Percentiles rank a stretch among this genome's conserved stretches.
phyloP scores from a whole-genome alignment of 2,329 filamentous ascomycete genomes.

The Sporothrix dimorphospora region DNA sequence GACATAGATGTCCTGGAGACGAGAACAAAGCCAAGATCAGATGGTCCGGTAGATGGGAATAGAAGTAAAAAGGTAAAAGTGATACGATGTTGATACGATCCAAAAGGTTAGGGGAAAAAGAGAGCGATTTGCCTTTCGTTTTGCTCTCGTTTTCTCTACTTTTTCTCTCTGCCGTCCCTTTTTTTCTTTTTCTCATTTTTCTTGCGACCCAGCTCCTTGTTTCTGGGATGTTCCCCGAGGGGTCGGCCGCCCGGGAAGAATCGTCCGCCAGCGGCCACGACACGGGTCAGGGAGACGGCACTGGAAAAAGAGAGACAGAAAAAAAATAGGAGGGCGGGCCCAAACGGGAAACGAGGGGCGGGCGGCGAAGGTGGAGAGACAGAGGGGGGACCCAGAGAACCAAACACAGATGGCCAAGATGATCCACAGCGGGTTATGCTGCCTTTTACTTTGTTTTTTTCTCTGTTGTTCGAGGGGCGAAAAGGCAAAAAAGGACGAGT shows the following conservation, averaged over 20 bases:
- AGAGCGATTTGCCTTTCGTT: background rate
- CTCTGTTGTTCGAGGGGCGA: background rate
- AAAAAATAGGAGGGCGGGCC: background rate
- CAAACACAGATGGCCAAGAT: background rate
- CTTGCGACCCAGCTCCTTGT: conserved; percentile 5
- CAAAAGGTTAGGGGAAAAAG: background rate
- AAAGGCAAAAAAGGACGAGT: background rate
- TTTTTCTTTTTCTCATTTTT: background rate
- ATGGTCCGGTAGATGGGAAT: background rate
- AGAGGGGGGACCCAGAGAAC: background rate
- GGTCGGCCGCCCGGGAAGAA: background rate
- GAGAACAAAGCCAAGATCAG: background rate
- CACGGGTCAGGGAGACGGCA: background rate
- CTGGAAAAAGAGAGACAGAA: background rate
- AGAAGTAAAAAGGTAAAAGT: background rate
- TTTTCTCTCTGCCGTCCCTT: background rate
- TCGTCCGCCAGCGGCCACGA: background rate
- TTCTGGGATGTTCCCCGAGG: conserved; percentile 2
- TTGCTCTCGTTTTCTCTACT: background rate
- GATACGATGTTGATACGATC: background rate
- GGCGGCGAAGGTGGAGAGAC: background rate
- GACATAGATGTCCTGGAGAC: background rate
- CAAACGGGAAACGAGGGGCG: background rate
- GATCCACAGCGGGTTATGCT: conserved; percentile 8
- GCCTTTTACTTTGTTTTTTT: background rate